Base-by-base conservation (phyloP, 306 rosid genomes). In the Pyrus pyrifolia region DNA sequence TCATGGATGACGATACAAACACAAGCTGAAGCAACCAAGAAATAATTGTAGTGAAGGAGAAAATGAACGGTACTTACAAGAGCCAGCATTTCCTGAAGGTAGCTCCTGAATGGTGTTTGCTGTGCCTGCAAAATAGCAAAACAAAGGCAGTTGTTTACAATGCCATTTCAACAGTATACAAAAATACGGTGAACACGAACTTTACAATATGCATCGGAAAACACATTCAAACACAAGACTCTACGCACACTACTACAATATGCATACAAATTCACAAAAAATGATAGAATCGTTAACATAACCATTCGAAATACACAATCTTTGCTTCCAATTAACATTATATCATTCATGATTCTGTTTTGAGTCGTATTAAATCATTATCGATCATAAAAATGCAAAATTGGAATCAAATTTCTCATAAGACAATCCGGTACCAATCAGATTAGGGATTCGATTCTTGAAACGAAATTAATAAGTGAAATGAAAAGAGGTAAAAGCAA, bases 51-150 rank as follows among this genome's bases (percentile, higher is more conserved):
- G 42, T 68, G 8, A 14, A 3, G 58, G 68, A 76, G 53, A 2
- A 38, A 14, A 19, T 19, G 13, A 71, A 10, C 30, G 75, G 27
- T 35, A 76, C 93, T 84, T 86, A 96, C 99, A 73, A 87, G 86
- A 75, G 90, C 71, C 33, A 83, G 89, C 97, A 95, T 95, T 0
- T 91, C 97, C 76, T 92, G 95, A 79, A 95, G 96, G 88, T 95
- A 92, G 86, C 84, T 76, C 88, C 99, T 88, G 89, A 95, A 96
- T 38, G 98, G 97, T 60, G 99, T 96, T 88, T 96, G 99, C 96
- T 84, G 76, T 29, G 90, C 87, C 99, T 96, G 90, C 73, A 76
- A 80, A 49, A 70, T 31, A 45, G n/a, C 29, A 21, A 67, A 72
- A 23, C 31, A 8, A 68, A 23, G 21, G 33, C 27, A 15, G 25